Evolutionary conservation across 768 basidiomycete genomes (phyloP), one percentile per base, ranked within the genome.

Genomic region (Tylopilus balloui): DNA sequence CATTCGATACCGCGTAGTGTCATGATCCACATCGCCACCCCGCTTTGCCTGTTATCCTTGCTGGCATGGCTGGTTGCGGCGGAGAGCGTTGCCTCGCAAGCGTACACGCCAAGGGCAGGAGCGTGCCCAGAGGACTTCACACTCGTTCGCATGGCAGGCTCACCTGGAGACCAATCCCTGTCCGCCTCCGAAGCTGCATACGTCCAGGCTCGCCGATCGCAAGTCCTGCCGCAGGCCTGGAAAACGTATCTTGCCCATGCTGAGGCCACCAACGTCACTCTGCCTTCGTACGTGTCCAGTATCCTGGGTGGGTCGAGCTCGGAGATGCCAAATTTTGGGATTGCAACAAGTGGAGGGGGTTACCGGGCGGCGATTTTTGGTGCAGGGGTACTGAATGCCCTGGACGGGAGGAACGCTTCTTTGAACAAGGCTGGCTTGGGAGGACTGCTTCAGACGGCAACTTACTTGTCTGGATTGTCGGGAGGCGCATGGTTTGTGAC

Each of bases 281-380:
- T 72, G 0, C 73, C 74, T 2, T 25, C 47, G 4, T 74, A 75
- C 28, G 68, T 71, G 11, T 56, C 62, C 14, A 39, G 47, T 17
- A 71, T 75, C 29, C 45, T 68, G n/a, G 47, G 19, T 15, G 66
- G 53, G 2, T 42, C 51, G 13, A 56, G 53, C 21, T 21, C 50
- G 0, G 46, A 63, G 12, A 52, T 60, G 0, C 75, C 75, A 3
- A 69, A 53, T n/a, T 57, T 79, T 4, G 77, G 72, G 0, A 75
- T 81, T 44, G 79, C 81, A 0, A 62, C 73, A 20, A 78, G 76
- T 21, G 82, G 83, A 11, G 83, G 83, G 6, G 77, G 79, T 0
- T 74, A 77, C 42, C 64, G 81, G 14, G 81, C 82, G 0, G 77
- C 78, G 2, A 67, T 78, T 11, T 77, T 74, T 46, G 75, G 74